Evolutionary conservation across 805 yeast species (phyloP), one percentile per base, ranked within the genome.

Genomic region (Tanozyma kutaoensis): DNA sequence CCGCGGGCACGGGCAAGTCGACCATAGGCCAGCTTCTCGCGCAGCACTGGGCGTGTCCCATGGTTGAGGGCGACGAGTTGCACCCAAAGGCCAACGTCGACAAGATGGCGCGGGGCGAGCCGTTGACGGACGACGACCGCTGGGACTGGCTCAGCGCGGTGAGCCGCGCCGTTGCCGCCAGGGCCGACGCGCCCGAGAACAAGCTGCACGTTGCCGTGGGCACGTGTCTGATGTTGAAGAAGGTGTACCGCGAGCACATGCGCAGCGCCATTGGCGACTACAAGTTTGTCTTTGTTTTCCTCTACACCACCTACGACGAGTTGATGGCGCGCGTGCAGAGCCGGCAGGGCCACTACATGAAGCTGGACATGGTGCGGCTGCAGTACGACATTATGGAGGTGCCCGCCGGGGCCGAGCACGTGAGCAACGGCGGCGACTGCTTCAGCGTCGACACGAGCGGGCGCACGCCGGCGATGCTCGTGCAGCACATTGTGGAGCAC

Each of bases 1-100:
- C 97, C 1, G 86, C 95, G 0, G 97, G 97, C 7, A 79, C 95
- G 2, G 98, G 98, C 1, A 91, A 91, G 48, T 64, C 93, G 14
- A 81, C 95, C 2, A 67, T 79, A 13, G 93, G 81, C 0, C 54
- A 55, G 10, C 42, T 49, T 8, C 42, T 86, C 13, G 49, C 76
- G 0, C 33, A 52, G 13, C 43, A 51, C 14, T 62, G 71, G 12
- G 32, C 49, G 3, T 61, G 76, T 26, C 61, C 72, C 2, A 85
- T 69, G 44, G 49, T 85, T 9, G 98, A 91, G 49, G 98, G 97
- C 4, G 98, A 91, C 48, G 50, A 59, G 2, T 61, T 76, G 15
- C 96, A 86, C 48, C 84, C 93, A 2, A 38, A 40, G 23, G 50
- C 23, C 28, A 91, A 91, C 46, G 60, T 88, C 10, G 72, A 64